Evolutionary conservation across 1,139 yeast species (phyloP), one percentile per base, ranked within the genome.

Genomic region (Debaryomyces psychrophilus): DNA sequence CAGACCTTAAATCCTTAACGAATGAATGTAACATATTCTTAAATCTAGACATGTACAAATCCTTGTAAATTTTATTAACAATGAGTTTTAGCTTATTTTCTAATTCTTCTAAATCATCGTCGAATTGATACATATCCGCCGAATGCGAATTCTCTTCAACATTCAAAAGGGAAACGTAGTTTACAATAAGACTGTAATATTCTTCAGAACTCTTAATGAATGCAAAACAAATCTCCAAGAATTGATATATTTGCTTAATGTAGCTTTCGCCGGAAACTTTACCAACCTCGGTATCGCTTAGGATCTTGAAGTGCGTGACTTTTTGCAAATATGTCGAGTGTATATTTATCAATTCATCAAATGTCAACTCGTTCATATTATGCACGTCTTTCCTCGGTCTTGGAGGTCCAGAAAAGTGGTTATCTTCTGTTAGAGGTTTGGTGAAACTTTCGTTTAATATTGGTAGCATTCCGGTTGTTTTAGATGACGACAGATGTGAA

Each of bases 161-260:
- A 58, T 54, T 66, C 55, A 56, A 54, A 47, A 67, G 54, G 50
- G 61, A 54, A 51, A 64, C 57, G 49, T 68, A 65, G 41, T 69
- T 69, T 12, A 61, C 55, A 5, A 71, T 54, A 35, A 68, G 55
- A 25, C 60, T 57, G 44, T 67, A 67, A 51, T 69, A 77, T 50
- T 81, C 84, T 43, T 72, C 73, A 44, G 76, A 67, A 14, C 80
- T 64, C 43, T 71, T 64, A 25, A 77, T 63, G 55, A 78, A 82
- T 46, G 68, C 64, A 55, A 70, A 73, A 1, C 77, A 61, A 0
- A 65, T 58, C 43, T 71, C 77, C 4, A 81, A 57, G 23, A 81
- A 59, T 8, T 54, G 57, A 54, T 77, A 78, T 23, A 82, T 64
- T 51, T 79, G 85, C 31, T 65, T 63, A 25, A 80, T 71, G 51